Evolutionary conservation across 2,329 filamentous ascomycete genomes (phyloP).

Genomic region (Aspergillus pseudoglaucus): DNA sequence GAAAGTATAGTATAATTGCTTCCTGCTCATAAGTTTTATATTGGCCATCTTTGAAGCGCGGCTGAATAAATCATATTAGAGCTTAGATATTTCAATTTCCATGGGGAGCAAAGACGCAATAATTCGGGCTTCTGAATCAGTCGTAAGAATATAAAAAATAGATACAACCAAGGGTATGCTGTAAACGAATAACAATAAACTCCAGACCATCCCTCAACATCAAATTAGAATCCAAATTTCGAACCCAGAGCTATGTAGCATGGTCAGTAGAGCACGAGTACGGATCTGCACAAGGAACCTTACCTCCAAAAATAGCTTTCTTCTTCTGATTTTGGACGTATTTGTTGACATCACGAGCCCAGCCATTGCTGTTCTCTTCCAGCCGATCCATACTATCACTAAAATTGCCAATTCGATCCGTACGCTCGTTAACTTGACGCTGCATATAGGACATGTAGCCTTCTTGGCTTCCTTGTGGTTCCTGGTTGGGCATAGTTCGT

Average conservation of each 20-base stretch:
- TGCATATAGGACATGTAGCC: slow-evolving; percentile 73
- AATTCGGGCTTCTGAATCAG: neutral
- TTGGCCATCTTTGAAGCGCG: too few species aligned
- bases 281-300: slow-evolving; percentile 12
- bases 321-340: slow-evolving; percentile 82
- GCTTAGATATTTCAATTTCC: neutral
- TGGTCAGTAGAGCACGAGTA: slow-evolving; percentile 2
- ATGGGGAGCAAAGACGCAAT: neutral
- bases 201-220: neutral
- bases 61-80: too few species aligned
- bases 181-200: neutral
- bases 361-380: slow-evolving; percentile 72
- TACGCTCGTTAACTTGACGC: slow-evolving; percentile 80
- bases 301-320: slow-evolving; percentile 66
- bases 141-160: neutral
- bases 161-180: neutral
- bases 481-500: slow-evolving; percentile 23
- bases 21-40: too few species aligned
- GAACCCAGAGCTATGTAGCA: slow-evolving; percentile 30
- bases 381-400: slow-evolving; percentile 79
- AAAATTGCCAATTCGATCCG: slow-evolving; percentile 76
- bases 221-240: slow-evolving; percentile 36
- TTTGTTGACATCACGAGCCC: slow-evolving; percentile 82
- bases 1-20: neutral
- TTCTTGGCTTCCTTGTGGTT: slow-evolving; percentile 48